Evolutionary conservation across 768 basidiomycete species (phyloP).

Genomic region (Panellus pusillus): DNA sequence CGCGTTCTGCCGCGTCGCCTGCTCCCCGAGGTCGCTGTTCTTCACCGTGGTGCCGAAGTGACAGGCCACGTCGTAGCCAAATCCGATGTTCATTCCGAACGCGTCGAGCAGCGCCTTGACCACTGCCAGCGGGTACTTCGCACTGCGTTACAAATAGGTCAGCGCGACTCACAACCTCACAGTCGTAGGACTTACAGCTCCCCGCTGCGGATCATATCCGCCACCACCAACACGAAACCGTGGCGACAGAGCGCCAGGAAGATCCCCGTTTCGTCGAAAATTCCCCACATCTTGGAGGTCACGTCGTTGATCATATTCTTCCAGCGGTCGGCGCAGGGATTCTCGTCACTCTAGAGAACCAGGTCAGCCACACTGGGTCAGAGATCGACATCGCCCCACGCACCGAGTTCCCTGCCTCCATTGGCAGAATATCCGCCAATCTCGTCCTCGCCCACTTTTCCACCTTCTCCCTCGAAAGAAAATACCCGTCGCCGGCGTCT

Average conservation of each 20-base stretch:
- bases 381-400: background rate
- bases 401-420: background rate
- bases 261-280: conserved; percentile 2
- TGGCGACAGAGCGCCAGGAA: conserved; percentile 37
- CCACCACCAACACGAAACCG: conserved; percentile 29
- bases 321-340: background rate
- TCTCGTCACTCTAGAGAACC: no score
- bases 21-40: no score
- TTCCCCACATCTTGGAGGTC: no score
- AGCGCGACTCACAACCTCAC: background rate
- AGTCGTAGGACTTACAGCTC: conserved; percentile 31
- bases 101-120: background rate
- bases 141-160: background rate
- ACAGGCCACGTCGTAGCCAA: background rate
- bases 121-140: background rate
- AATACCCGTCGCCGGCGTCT: background rate
- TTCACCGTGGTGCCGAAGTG: background rate
- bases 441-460: background rate
- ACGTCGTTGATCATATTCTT: conserved; percentile 25
- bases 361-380: no score
- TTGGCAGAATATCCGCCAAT: background rate
- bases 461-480: background rate
- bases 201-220: conserved; percentile 35
- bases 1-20: no score
- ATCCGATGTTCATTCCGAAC: background rate